Evolutionary conservation across 257 asterid genomes (phyloP), one percentile per base, ranked within the genome.

Genomic region (Plantago ovata): DNA sequence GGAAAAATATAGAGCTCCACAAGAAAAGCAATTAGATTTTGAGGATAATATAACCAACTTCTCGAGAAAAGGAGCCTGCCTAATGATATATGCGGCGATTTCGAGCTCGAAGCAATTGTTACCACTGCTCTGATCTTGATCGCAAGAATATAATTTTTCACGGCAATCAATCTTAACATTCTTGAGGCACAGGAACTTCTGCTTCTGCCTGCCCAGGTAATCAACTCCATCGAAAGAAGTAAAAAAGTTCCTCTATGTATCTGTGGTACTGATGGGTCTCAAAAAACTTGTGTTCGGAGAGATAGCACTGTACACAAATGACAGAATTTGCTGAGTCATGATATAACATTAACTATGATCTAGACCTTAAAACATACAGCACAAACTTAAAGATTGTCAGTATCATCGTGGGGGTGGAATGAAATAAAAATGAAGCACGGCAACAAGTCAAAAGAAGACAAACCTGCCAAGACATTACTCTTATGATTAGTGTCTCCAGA

Each of bases 31-130:
- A 33, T 49, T 49, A 33, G 55, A 22, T 4, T 21, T 12, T 4
- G 55, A 22, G 38, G 4, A 49, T 12, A 49, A 5, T 49, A 49
- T 10, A 49, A 49, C 55, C 10, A 49, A 33, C 38, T 49, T 49
- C 15, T 49, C 55, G 14, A 49, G 55, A 19, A 21, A 4, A 49
- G 55, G 55, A 15, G 38, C 10, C 7, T 22, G 38, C 55, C 13
- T 49, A 49, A 49, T 49, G 55, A 49, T 49, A 49, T 21, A 49
- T 21, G 55, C 55, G 12, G 13, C 55, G 11, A 49, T 21, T 12
- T 49, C 55, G 10, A 49, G 7, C 38, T 49, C 55, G 13, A 11
- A 49, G 55, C 38, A 21, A 9, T 10, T 21, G 54, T 10, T 0
- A 11, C 10, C 24, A 10, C 11, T 7, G 53, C 0, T 46, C 13